These are phyloP conservation scores for Nyctanthes arbortristis DNA, from an alignment of 257 asterid species.

Conservation along the genomic window DNA sequence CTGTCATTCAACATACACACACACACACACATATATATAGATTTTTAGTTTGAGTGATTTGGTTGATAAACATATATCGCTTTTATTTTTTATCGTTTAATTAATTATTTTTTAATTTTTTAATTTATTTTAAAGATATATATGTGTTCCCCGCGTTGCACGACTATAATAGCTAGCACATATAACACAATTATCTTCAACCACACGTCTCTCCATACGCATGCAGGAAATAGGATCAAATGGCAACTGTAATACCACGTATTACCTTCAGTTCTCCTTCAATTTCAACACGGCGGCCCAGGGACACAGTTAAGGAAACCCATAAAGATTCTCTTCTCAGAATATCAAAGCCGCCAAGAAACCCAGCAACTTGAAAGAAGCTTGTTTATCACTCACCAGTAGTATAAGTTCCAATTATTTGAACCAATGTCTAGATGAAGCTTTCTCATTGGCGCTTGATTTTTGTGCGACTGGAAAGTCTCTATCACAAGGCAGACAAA, in stretches of 20 bases:
- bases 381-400: constrained; percentile 34
- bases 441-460: constrained; percentile 59
- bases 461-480: constrained; percentile 44
- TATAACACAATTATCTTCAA: background rate
- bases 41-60: too few species aligned
- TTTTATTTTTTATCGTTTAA: too few species aligned
- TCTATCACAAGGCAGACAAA: constrained; percentile 52
- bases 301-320: constrained; percentile 15
- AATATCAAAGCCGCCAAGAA: constrained; percentile 7
- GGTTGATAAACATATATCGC: too few species aligned
- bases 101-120: too few species aligned
- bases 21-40: too few species aligned
- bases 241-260: constrained; percentile 46
- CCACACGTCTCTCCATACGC: background rate
- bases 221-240: background rate
- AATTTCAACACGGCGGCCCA: constrained; percentile 28
- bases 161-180: too few species aligned
- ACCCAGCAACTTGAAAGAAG: constrained; percentile 32
- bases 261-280: constrained; percentile 28
- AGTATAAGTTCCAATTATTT: constrained; percentile 15
- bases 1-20: too few species aligned
- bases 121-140: too few species aligned
- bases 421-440: constrained; percentile 43
- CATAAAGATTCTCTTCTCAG: constrained; percentile 18
- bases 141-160: too few species aligned